These are phyloP conservation scores for Suillus subluteus DNA, from an alignment of 768 basidiomycete genomes.

Conservation along the genomic window DNA sequence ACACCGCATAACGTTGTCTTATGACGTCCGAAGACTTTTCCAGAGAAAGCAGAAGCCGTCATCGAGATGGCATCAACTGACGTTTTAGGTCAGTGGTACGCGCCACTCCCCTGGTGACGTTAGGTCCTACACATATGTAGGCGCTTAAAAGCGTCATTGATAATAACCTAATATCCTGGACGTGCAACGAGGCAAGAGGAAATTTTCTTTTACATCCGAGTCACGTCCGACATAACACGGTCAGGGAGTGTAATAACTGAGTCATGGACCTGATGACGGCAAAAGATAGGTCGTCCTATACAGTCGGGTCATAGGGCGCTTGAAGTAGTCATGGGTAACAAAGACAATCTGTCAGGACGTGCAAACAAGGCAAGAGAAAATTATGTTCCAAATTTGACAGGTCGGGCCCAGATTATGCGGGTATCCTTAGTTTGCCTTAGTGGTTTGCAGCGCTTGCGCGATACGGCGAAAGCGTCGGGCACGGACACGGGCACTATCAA, in stretches of 20 bases:
- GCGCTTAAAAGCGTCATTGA: not conserved
- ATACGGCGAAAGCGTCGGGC: not conserved
- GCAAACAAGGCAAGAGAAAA: not conserved
- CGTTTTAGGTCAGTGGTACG: not conserved
- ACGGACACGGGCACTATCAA: not conserved
- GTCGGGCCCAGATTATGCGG: not conserved
- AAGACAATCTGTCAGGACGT: not conserved
- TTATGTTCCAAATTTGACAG: not conserved
- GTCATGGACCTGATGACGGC: not conserved
- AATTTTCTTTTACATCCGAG: not conserved
- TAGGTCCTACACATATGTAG: not conserved
- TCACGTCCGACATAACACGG: not conserved
- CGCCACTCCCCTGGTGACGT: not conserved
- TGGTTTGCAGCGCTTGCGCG: not conserved
- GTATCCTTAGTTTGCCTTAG: not conserved
- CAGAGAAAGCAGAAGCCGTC: not conserved
- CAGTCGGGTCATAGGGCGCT: too few relatives aligned
- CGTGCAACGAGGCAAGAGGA: not conserved
- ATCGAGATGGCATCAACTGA: not conserved
- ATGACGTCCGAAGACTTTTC: conserved; percentile 1
- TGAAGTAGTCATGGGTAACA: not conserved
- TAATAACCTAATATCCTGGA: not conserved
- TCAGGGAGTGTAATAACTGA: not conserved
- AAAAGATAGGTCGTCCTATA: not conserved
- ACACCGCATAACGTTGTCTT: not conserved